These are phyloP conservation scores for Harringtonia aguacate DNA, from an alignment of 2,329 filamentous ascomycete genomes.

Conservation along the genomic window DNA sequence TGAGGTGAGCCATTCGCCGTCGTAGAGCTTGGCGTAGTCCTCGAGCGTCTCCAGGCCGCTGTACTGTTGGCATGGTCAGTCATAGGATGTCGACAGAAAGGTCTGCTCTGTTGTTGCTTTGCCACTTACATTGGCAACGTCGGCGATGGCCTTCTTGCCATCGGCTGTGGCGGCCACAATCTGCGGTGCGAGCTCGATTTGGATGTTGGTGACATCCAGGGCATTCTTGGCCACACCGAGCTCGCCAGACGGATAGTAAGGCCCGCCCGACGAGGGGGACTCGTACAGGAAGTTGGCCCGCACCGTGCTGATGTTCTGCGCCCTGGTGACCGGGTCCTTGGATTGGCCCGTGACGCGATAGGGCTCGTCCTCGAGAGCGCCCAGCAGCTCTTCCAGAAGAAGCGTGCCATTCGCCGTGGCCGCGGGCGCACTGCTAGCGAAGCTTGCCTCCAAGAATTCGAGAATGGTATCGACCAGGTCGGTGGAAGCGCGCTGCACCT, in stretches of 20 bases:
- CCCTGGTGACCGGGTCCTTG: not conserved
- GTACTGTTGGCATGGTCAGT: too few relatives aligned
- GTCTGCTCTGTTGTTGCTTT: not conserved
- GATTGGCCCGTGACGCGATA: not conserved
- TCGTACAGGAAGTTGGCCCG: not conserved
- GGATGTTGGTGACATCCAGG: constrained; percentile 5
- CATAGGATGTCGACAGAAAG: too few relatives aligned
- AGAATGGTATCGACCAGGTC: not conserved
- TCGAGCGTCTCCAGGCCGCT: constrained; percentile 20
- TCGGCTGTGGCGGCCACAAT: not conserved
- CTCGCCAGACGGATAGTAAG: constrained; percentile 7
- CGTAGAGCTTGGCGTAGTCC: constrained; percentile 30
- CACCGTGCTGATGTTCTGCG: not conserved
- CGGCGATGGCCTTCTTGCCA: not conserved
- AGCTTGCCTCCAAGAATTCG: not conserved
- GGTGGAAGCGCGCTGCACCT: not conserved
- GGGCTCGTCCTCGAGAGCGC: not conserved
- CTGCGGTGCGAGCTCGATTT: not conserved
- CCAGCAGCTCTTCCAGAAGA: not conserved
- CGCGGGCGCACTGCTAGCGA: not conserved
- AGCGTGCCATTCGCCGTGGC: not conserved
- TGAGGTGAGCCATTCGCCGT: constrained; percentile 26
- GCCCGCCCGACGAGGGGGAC: constrained; percentile 5
- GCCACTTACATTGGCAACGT: not conserved
- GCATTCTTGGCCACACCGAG: constrained; percentile 7